These are phyloP conservation scores for Tolypocladium album DNA, from an alignment of 2,329 filamentous ascomycete genomes.

Conservation along the genomic window DNA sequence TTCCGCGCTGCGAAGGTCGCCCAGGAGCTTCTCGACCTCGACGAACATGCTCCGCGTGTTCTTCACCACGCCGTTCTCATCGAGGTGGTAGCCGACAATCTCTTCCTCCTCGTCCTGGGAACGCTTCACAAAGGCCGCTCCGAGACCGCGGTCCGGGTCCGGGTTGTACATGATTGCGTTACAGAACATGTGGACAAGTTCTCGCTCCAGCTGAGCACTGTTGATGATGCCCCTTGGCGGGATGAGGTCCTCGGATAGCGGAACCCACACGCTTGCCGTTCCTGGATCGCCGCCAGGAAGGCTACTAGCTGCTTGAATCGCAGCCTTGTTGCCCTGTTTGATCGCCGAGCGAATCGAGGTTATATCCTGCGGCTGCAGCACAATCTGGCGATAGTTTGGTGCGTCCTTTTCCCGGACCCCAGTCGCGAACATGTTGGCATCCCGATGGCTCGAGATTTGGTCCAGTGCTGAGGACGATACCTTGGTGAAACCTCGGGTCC, in stretches of 20 bases:
- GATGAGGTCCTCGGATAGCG: slow-evolving; percentile 64
- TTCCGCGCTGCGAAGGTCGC: slow-evolving; percentile 66
- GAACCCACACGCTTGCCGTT: slow-evolving; percentile 49
- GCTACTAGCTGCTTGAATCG: slow-evolving; percentile 46
- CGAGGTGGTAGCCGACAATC: slow-evolving; percentile 51
- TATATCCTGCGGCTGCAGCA: slow-evolving; percentile 65
- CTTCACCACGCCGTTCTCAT: slow-evolving; percentile 79
- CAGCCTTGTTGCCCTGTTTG: slow-evolving; percentile 58
- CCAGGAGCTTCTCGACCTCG: slow-evolving; percentile 71
- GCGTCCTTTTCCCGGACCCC: slow-evolving; percentile 66
- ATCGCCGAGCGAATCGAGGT: slow-evolving; percentile 69
- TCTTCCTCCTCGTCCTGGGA: slow-evolving; percentile 32
- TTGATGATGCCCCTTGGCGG: slow-evolving; percentile 90
- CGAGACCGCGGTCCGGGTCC: slow-evolving; percentile 62
- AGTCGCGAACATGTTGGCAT: slow-evolving; percentile 70
- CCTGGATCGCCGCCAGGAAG: slow-evolving; percentile 50
- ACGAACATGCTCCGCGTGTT: slow-evolving; percentile 85
- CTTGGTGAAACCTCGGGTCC: slow-evolving; percentile 65
- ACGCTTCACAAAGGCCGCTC: slow-evolving; percentile 45
- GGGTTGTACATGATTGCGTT: slow-evolving; percentile 99
- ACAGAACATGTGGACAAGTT: slow-evolving; percentile 92
- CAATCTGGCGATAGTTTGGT: slow-evolving; percentile 63
- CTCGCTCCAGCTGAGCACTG: slow-evolving; percentile 81
- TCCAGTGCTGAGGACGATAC: slow-evolving; percentile 65
- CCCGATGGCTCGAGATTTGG: slow-evolving; percentile 65